Evolutionary conservation across 2,329 filamentous ascomycete genomes (phyloP).

Genomic region (Nothopassalora personata): DNA sequence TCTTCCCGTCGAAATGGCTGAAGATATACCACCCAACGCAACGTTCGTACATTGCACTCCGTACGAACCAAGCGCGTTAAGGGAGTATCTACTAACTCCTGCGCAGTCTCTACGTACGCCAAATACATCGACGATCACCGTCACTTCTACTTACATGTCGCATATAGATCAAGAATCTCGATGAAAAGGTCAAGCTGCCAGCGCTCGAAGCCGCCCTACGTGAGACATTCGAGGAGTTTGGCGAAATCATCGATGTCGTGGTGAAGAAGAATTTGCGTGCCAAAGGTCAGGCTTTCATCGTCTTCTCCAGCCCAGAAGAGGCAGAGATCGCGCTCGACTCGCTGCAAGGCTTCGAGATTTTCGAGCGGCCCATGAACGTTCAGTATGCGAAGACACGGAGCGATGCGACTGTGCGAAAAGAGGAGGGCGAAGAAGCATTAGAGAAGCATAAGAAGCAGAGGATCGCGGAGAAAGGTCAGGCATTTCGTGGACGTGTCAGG

Average conservation of each 20-base stretch:
- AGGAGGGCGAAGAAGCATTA: slow-evolving; percentile 72
- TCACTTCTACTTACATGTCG: slow-evolving; percentile 1
- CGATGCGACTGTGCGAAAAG: slow-evolving; percentile 75
- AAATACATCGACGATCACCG: neutral
- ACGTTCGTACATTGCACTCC: slow-evolving; percentile 41
- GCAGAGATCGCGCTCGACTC: slow-evolving; percentile 79
- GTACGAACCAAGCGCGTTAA: slow-evolving; percentile 32
- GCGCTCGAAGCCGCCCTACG: slow-evolving; percentile 66
- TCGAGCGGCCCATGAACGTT: slow-evolving; percentile 83
- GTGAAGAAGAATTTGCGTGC: slow-evolving; percentile 86
- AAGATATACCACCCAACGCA: slow-evolving; percentile 30
- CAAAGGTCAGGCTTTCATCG: slow-evolving; percentile 92
- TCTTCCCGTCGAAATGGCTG: slow-evolving; percentile 11
- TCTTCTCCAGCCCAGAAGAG: slow-evolving; percentile 77
- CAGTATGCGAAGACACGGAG: slow-evolving; percentile 77
- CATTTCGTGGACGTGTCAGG: neutral
- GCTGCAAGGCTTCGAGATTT: slow-evolving; percentile 85
- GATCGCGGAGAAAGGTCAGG: slow-evolving; percentile 79
- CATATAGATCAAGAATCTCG: slow-evolving; percentile 67
- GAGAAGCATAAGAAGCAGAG: slow-evolving; percentile 80
- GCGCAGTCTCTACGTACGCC: slow-evolving; percentile 32
- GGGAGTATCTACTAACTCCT: slow-evolving; percentile 19
- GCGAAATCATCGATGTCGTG: slow-evolving; percentile 75
- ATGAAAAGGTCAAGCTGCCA: slow-evolving; percentile 84
- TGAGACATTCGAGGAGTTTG: slow-evolving; percentile 83